A percentile compares a stretch with the other conserved stretches of the same genome.
Evolutionary conservation across 2,329 filamentous ascomycete species (phyloP).

Genomic region (Aspergillus pseudotamarii): DNA sequence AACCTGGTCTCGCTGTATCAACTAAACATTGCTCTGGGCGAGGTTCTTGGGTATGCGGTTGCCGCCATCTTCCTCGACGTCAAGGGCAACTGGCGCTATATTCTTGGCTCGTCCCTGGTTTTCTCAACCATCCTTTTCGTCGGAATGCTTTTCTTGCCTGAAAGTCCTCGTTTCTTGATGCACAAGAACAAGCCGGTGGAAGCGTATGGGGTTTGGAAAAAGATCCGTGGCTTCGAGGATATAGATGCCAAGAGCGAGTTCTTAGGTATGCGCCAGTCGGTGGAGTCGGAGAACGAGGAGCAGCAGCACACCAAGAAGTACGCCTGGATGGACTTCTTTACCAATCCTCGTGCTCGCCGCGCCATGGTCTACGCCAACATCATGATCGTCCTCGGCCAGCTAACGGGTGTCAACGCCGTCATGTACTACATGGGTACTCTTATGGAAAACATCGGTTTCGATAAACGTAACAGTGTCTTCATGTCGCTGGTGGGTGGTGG

Average conservation of each 20-base stretch:
- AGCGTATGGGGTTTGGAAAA: conserved; percentile 71
- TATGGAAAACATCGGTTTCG: conserved; percentile 70
- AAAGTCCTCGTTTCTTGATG: conserved; percentile 70
- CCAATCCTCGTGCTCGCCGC: conserved; percentile 66
- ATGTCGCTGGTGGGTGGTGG: conserved; percentile 76
- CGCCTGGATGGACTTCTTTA: conserved; percentile 75
- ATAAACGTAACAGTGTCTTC: conserved; percentile 65
- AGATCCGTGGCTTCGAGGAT: conserved; percentile 64
- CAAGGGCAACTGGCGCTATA: conserved; percentile 71
- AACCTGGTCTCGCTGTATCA: conserved; percentile 76
- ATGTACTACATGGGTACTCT: conserved; percentile 73
- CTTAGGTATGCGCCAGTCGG: conserved; percentile 69
- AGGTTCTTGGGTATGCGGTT: conserved; percentile 72
- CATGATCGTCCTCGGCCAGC: conserved; percentile 71
- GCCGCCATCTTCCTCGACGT: conserved; percentile 74
- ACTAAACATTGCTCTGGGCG: conserved; percentile 74
- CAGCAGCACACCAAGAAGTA: conserved; percentile 59
- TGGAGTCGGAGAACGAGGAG: conserved; percentile 60
- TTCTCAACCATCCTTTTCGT: conserved; percentile 66
- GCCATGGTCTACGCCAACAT: conserved; percentile 69
- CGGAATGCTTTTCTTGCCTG: conserved; percentile 73
- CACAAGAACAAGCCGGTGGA: conserved; percentile 65
- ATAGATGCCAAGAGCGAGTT: conserved; percentile 68
- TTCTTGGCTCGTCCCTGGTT: conserved; percentile 70
- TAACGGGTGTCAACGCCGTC: conserved; percentile 71